A percentile compares a stretch with the other conserved stretches of the same genome.
Conservation (phyloP, 371 early-diverging fungal genomes). For the Parasitella parasitica region DNA sequence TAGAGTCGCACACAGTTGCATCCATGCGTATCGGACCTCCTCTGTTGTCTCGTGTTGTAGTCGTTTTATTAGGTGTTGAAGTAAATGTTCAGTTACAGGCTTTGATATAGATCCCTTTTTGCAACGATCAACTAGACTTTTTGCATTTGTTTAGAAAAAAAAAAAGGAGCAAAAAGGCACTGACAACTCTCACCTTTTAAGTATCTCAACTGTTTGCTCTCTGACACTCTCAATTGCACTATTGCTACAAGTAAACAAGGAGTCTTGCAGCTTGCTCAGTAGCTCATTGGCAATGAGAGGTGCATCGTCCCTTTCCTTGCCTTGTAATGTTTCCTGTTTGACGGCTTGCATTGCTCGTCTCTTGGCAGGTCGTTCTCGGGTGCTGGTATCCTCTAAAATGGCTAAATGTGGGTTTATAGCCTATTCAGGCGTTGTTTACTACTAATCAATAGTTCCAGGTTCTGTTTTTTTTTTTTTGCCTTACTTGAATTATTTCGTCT, state of each 20-base stretch:
- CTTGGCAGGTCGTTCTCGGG: slow-evolving; percentile 21
- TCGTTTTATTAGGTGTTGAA: neutral
- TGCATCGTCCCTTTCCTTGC: slow-evolving; percentile 7
- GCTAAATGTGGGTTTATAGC: slow-evolving; percentile 5
- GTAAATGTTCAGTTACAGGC: neutral
- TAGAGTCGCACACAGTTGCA: slow-evolving; percentile 4
- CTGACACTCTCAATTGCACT: slow-evolving; percentile 29
- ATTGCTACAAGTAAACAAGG: slow-evolving; percentile 15
- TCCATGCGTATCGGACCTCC: slow-evolving; percentile 28
- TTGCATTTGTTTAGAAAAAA: neutral
- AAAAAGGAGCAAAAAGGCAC: neutral
- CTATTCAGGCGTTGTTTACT: neutral
- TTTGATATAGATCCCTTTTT: neutral
- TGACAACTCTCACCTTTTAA: slow-evolving; percentile 15
- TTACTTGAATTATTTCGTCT: neutral
- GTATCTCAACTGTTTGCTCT: slow-evolving; percentile 20
- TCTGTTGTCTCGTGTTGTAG: slow-evolving; percentile 23
- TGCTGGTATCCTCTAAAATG: slow-evolving; percentile 8
- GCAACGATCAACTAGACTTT: slow-evolving; percentile 6
- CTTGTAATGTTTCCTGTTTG: slow-evolving; percentile 4
- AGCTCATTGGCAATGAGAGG: slow-evolving; percentile 3
- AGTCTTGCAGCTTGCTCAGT: neutral
- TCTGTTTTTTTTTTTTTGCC: neutral
- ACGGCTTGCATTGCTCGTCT: slow-evolving; percentile 21
- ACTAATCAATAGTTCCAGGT: neutral